phyloP scores from a whole-genome alignment of 2,329 filamentous ascomycete species.

The Ilyonectria destructans region DNA sequence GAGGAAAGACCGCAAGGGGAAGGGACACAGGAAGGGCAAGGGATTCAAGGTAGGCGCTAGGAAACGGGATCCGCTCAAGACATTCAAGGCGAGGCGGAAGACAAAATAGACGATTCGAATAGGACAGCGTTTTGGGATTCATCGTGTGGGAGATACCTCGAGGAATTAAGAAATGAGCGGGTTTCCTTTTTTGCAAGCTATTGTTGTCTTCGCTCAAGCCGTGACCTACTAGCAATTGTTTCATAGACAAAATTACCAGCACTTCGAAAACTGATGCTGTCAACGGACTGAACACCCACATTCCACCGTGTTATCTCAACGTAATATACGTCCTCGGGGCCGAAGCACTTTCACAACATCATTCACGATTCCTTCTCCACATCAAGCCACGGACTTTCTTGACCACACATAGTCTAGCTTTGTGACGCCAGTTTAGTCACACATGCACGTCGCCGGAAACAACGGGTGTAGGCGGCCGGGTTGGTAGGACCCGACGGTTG shows the following conservation, averaged over 20 bases:
- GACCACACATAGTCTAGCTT: neutral
- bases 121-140: constrained; percentile 33
- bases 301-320: neutral
- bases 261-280: neutral
- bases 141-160: constrained; percentile 43
- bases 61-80: constrained; percentile 89
- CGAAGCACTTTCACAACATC: neutral
- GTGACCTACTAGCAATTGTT: neutral
- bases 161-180: constrained; percentile 23
- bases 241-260: neutral
- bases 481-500: constrained; percentile 16
- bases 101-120: constrained; percentile 49
- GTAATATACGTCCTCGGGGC: neutral
- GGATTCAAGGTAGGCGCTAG: constrained; percentile 69
- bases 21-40: constrained; percentile 62
- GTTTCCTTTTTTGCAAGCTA: neutral
- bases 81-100: constrained; percentile 80
- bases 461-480: constrained; percentile 24
- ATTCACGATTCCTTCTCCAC: neutral
- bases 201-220: neutral
- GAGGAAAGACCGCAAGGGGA: constrained; percentile 70
- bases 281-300: neutral
- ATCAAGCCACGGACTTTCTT: neutral
- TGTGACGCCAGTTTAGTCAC: constrained; percentile 22
- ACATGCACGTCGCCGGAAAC: constrained; percentile 23